Evolutionary conservation across 1,139 yeast genomes (phyloP).

Genomic region (Torulaspora globosa): DNA sequence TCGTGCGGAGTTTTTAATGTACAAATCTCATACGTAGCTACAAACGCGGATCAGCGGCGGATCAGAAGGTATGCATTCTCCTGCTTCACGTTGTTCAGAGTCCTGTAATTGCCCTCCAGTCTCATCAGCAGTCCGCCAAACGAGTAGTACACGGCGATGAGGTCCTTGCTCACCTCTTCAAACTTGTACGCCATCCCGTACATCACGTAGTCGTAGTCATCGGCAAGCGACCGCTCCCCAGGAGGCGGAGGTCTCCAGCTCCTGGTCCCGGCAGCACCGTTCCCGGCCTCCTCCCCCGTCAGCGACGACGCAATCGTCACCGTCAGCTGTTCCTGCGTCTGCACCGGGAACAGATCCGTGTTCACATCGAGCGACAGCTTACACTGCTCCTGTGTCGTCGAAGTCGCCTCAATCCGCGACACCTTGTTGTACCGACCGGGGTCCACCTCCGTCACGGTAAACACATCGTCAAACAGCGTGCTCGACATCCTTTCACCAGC

Average conservation of each 20-base stretch:
- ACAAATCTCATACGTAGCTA: conserved; percentile 6
- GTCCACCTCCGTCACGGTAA: conserved; percentile 81
- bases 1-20: conserved; percentile 45
- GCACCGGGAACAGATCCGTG: conserved; percentile 86
- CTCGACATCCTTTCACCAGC: conserved; percentile 52
- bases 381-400: conserved; percentile 79
- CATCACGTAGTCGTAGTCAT: conserved; percentile 97
- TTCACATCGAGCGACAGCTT: conserved; percentile 87
- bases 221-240: conserved; percentile 82
- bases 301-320: conserved; percentile 79
- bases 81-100: conserved; percentile 82
- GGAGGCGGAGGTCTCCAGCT: conserved; percentile 92
- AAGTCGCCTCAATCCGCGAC: conserved; percentile 80
- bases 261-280: conserved; percentile 41
- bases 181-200: conserved; percentile 96
- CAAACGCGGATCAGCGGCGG: conserved; percentile 43
- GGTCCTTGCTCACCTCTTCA: conserved; percentile 67
- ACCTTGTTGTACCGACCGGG: conserved; percentile 91
- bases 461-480: conserved; percentile 89
- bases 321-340: conserved; percentile 75
- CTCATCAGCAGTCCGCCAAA: conserved; percentile 95
- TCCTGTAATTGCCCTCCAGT: conserved; percentile 91
- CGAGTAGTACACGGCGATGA: conserved; percentile 84
- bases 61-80: conserved; percentile 88
- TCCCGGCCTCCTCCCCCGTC: conserved; percentile 51